Conservation (phyloP, 2,329 filamentous ascomycete species). For the Calonectria hongkongensis region DNA sequence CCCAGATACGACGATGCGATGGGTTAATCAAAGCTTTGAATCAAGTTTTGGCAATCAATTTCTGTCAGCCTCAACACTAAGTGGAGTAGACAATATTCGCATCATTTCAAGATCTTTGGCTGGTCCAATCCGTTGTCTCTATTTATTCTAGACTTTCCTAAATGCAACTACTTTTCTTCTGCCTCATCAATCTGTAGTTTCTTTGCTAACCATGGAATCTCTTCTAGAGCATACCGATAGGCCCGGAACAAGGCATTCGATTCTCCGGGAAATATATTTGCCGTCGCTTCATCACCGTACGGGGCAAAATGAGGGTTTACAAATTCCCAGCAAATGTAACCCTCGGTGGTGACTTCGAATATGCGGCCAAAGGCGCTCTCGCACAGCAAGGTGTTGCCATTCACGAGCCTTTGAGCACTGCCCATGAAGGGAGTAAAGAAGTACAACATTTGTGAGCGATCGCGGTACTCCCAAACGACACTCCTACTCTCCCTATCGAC, state of each 20-base stretch:
- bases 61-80: no score
- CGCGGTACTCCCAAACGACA: conserved; percentile 57
- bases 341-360: conserved; percentile 54
- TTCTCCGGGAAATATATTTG: conserved; percentile 54
- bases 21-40: no score
- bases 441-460: conserved; percentile 54
- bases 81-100: no score
- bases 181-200: not conserved
- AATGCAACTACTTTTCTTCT: not conserved
- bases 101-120: no score
- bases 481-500: conserved; percentile 49
- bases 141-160: not conserved
- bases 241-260: conserved; percentile 56
- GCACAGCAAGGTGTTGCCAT: conserved; percentile 55
- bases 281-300: conserved; percentile 52
- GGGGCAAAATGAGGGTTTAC: conserved; percentile 55
- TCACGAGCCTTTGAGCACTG: conserved; percentile 53
- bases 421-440: conserved; percentile 59
- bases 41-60: no score
- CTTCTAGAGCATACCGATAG: conserved; percentile 54
- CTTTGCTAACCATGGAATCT: conserved; percentile 54
- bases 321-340: conserved; percentile 57
- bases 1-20: no score
- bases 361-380: conserved; percentile 55
- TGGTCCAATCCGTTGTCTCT: no score